Evolutionary conservation across 2,329 filamentous ascomycete genomes (phyloP).

Genomic region (Sphaerulina musiva): DNA sequence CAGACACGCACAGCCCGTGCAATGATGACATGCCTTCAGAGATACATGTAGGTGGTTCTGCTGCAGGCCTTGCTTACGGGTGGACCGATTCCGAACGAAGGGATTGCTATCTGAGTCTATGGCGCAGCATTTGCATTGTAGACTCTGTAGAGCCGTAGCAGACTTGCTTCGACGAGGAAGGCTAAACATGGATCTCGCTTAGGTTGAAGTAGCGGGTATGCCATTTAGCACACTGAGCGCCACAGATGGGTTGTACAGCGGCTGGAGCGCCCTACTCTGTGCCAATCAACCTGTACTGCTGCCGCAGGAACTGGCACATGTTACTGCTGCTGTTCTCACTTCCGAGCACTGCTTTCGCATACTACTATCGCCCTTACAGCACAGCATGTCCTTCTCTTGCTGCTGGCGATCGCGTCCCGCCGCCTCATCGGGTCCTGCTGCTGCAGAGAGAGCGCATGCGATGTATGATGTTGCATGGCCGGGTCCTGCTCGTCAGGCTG

Average conservation of each 20-base stretch:
- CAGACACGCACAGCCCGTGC: conserved; percentile 6
- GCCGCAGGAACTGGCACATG: neutral
- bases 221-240: conserved; percentile 8
- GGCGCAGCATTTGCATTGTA: conserved; percentile 4
- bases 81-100: conserved; percentile 8
- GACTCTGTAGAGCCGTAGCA: neutral
- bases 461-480: neutral
- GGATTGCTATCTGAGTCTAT: conserved; percentile 8
- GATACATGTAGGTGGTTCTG: conserved; percentile 13
- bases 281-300: neutral
- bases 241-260: neutral
- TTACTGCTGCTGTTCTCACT: neutral
- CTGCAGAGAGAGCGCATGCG: neutral
- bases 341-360: neutral
- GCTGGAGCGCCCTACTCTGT: neutral
- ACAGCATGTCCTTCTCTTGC: neutral
- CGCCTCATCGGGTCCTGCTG: neutral
- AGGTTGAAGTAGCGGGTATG: neutral
- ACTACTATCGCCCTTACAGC: neutral
- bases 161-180: neutral
- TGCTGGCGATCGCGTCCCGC: neutral
- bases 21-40: conserved; percentile 14
- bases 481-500: neutral
- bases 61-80: conserved; percentile 3
- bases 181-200: neutral